Percentiles rank a stretch among this genome's conserved stretches.
phyloP scores from a whole-genome alignment of 176 grass and related monocot genomes.

The Phragmites australis region DNA sequence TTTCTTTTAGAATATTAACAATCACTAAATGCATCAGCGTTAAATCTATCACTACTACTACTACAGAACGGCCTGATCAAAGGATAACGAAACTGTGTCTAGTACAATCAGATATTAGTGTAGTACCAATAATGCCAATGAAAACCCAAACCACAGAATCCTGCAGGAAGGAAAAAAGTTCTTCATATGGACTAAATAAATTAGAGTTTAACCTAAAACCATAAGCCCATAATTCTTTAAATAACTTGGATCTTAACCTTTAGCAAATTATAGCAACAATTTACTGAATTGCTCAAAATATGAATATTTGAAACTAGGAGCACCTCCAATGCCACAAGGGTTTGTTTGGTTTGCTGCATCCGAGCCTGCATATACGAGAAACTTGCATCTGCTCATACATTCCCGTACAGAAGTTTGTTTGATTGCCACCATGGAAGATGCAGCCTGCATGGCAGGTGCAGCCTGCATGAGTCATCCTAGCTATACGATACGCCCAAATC shows the following conservation, averaged over 20 bases:
- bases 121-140: not conserved
- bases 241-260: too few relatives aligned
- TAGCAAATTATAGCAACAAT: not conserved
- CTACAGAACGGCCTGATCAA: not conserved
- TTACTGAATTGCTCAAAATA: not conserved
- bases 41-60: not conserved
- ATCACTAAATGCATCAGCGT: not conserved
- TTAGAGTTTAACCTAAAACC: not conserved
- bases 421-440: too few relatives aligned
- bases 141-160: not conserved
- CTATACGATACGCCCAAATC: too few relatives aligned
- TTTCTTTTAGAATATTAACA: not conserved
- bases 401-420: too few relatives aligned
- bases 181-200: not conserved
- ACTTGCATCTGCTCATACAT: too few relatives aligned
- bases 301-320: not conserved
- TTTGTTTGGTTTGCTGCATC: too few relatives aligned
- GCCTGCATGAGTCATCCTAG: too few relatives aligned
- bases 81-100: not conserved
- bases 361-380: too few relatives aligned
- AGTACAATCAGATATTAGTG: not conserved
- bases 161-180: not conserved
- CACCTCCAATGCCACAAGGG: not conserved
- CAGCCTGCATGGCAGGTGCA: too few relatives aligned
- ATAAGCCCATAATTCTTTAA: too few relatives aligned